phyloP scores from a whole-genome alignment of 2,329 filamentous ascomycete species.

The Orbilia blumenaviensis region DNA sequence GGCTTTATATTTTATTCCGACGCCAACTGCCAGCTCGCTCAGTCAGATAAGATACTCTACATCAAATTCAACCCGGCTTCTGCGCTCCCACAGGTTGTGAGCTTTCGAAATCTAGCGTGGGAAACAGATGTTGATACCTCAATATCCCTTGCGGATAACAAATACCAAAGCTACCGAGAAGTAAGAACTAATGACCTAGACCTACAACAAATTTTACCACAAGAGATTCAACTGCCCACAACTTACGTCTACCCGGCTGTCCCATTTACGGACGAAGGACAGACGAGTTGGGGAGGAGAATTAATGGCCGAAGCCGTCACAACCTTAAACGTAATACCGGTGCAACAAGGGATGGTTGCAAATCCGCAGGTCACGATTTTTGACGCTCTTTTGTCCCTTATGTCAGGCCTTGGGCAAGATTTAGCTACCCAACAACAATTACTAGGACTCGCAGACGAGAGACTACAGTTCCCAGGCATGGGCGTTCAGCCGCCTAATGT shows the following conservation, averaged over 20 bases:
- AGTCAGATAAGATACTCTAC: conserved; percentile 15
- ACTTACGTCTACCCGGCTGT: conserved; percentile 20
- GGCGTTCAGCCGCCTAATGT: not conserved
- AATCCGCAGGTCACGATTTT: not conserved
- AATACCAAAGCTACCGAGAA: conserved; percentile 22
- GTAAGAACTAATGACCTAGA: conserved; percentile 1
- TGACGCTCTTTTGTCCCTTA: conserved; percentile 19
- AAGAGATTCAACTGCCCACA: not conserved
- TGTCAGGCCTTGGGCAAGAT: conserved; percentile 14
- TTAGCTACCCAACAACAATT: not conserved
- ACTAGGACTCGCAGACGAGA: not conserved
- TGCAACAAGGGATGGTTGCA: not conserved
- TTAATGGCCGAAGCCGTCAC: not conserved
- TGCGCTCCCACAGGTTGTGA: conserved; percentile 2
- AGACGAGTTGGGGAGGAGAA: conserved; percentile 3
- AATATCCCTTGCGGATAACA: not conserved
- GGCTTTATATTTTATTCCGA: conserved; percentile 39
- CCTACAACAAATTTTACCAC: not conserved
- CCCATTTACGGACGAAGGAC: not conserved
- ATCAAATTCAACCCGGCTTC: conserved; percentile 12
- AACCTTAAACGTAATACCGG: not conserved
- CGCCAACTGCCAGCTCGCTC: not conserved
- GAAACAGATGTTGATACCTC: not conserved
- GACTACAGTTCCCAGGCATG: not conserved
- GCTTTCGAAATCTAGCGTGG: conserved; percentile 19